Evolutionary conservation across 2,329 filamentous ascomycete species (phyloP).

Genomic region (Neopestalotiopsis clavispora): DNA sequence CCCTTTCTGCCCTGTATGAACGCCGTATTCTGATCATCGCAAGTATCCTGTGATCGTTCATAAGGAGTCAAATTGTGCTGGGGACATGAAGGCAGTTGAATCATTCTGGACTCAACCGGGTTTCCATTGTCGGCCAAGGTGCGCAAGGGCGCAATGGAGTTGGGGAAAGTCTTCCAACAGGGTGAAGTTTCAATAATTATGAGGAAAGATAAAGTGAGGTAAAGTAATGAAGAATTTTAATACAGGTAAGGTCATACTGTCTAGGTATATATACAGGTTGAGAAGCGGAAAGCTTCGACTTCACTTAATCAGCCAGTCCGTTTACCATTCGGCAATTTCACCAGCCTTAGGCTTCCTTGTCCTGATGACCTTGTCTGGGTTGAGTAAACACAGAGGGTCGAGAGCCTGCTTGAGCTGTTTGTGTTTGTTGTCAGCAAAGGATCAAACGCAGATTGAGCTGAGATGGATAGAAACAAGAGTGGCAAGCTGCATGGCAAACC

Average conservation of each 20-base stretch:
- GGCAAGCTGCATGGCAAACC: not conserved
- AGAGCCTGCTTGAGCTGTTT: conserved; percentile 77
- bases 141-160: no score
- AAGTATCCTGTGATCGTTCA: no score
- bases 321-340: conserved; percentile 51
- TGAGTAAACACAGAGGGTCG: conserved; percentile 74
- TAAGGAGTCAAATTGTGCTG: no score
- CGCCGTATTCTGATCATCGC: no score
- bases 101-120: no score
- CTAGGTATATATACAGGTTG: not conserved
- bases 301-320: not conserved
- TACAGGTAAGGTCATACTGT: not conserved
- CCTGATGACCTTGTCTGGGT: conserved; percentile 72
- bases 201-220: not conserved
- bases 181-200: not conserved
- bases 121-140: no score
- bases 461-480: conserved; percentile 8
- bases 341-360: conserved; percentile 59
- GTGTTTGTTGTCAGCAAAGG: conserved; percentile 11
- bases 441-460: not conserved
- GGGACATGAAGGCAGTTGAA: no score
- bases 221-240: not conserved
- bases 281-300: not conserved
- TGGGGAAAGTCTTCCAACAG: no score
- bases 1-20: no score